Percentiles rank a stretch among this genome's conserved stretches.
These are phyloP conservation scores for Zymoseptoria tritici DNA, from an alignment of 2,329 filamentous ascomycete genomes.

Conservation along the genomic window DNA sequence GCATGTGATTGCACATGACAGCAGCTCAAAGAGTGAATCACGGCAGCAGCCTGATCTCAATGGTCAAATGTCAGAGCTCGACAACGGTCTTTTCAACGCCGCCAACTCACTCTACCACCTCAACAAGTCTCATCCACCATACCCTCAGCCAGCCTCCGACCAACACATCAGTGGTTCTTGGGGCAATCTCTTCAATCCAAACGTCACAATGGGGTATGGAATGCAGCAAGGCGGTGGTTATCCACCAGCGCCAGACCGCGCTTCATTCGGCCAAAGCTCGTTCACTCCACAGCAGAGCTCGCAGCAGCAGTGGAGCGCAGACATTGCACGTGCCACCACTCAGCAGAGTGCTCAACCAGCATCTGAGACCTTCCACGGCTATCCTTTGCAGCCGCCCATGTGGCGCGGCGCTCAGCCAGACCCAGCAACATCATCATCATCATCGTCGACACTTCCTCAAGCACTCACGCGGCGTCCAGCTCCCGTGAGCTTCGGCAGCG, in stretches of 20 bases:
- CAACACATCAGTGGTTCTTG: neutral
- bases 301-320: neutral
- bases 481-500: slow-evolving; percentile 9
- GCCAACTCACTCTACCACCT: neutral
- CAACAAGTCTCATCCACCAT: neutral
- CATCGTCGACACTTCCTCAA: neutral
- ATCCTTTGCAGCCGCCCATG: neutral
- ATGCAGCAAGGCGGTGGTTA: neutral
- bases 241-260: neutral
- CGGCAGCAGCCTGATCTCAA: neutral
- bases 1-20: neutral
- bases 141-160: neutral
- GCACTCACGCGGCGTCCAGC: slow-evolving; percentile 1
- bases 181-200: neutral
- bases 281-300: neutral
- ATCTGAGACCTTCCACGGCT: neutral
- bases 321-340: neutral
- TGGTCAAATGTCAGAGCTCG: neutral
- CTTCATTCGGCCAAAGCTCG: neutral
- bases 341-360: neutral
- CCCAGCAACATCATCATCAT: neutral
- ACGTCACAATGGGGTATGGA: neutral
- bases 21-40: neutral
- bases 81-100: neutral
- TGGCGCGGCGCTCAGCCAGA: neutral